Percentiles rank a stretch among this genome's conserved stretches.
phyloP scores from a whole-genome alignment of 2,329 filamentous ascomycete species.

The Beauveria sp. region DNA sequence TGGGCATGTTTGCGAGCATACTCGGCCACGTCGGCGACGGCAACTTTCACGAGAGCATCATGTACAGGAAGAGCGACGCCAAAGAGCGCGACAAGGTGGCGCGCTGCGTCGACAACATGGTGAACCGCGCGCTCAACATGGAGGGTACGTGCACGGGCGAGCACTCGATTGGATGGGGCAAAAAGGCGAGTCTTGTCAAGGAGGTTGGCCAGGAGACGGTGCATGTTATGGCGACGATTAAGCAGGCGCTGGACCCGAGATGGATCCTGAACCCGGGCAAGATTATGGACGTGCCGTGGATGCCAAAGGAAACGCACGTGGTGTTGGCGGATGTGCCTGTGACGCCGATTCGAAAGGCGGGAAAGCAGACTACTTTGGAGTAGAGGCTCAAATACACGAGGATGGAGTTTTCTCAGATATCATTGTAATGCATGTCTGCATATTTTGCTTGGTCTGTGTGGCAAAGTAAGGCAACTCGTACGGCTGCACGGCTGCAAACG shows the following conservation, averaged over 20 bases:
- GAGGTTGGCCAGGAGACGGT: conserved; percentile 77
- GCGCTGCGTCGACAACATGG: conserved; percentile 80
- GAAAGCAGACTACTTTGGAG: not conserved
- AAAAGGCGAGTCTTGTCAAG: conserved; percentile 70
- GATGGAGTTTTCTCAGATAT: no score
- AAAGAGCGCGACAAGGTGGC: conserved; percentile 70
- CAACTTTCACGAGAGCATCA: conserved; percentile 90
- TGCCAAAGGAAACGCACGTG: conserved; percentile 17
- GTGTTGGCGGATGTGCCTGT: conserved; percentile 15
- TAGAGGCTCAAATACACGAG: not conserved
- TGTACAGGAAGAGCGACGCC: conserved; percentile 67
- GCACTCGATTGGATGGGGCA: conserved; percentile 78
- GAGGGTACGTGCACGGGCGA: conserved; percentile 89
- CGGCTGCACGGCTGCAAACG: not conserved
- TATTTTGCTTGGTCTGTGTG: not conserved
- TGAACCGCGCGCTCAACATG: conserved; percentile 84
- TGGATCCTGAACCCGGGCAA: conserved; percentile 93
- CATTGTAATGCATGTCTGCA: no score
- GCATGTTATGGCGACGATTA: conserved; percentile 77
- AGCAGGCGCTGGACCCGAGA: conserved; percentile 71
- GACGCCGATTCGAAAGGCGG: conserved; percentile 16
- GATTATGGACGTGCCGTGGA: conserved; percentile 65
- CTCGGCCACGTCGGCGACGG: conserved; percentile 88
- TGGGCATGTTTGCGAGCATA: conserved; percentile 81
- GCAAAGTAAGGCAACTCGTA: not conserved